Evolutionary conservation across 192 early-diverging fungal genomes (phyloP), one percentile per base, ranked within the genome.

Genomic region (Fimicolochytrium jonesii): DNA sequence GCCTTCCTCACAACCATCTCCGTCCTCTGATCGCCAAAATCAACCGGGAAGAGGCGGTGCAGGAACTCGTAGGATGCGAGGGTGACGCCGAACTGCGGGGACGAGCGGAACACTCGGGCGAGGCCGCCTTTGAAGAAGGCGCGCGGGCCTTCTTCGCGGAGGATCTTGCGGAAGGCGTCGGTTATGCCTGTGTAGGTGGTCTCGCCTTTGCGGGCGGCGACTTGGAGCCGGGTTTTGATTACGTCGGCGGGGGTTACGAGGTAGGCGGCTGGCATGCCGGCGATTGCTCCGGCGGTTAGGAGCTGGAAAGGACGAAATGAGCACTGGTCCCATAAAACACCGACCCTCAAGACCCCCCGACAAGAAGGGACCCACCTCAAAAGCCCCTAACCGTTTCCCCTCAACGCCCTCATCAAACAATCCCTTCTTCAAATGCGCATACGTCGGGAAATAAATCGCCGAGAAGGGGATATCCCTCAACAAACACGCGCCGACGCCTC

Each of bases 21-120:
- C 28, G 28, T 28, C 0, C 20, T 57, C 0, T 41, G 28, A 22
- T 66, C 70, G 4, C 64, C 64, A 61, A 74, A 74, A 52, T 74
- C 63, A 36, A 74, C 50, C 11, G 61, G 57, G 23, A 74, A 47
- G 28, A 54, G 4, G 4, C 39, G 36, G 30, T 96, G 91, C 32
- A 96, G 76, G 4, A 93, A 63, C 76, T 98, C 95, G 67, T 93
- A 98, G 31, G 84, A 85, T 70, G 91, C 93, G 32, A 98, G 77
- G 0, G 95, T 98, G n/a, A 90, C 88, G 69, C 93, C 95, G 71
- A 95, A 95, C 75, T 98, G 95, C 17, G 95, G 95, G n/a, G 92
- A 93, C 1, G 89, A 91, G 25, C 95, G 81, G 44, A 95, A 67
- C n/a, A 98, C 86, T 59, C 95, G 83, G 0, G 93, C 92, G 11